Conservation (phyloP, 1,284 basidiomycete species). For the Apiotrichum siamense region DNA sequence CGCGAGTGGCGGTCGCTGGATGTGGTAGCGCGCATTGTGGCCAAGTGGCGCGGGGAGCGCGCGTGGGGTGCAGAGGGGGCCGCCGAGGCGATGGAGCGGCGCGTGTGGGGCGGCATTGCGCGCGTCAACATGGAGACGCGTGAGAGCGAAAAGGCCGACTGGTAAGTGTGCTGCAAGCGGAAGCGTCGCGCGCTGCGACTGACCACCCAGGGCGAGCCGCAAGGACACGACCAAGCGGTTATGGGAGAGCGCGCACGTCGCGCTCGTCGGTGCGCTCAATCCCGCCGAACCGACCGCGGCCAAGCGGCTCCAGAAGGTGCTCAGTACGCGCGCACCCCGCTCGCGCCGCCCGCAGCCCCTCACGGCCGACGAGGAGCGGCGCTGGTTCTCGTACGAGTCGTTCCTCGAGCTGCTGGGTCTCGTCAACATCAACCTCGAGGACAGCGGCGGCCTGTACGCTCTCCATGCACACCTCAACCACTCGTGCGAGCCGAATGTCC, state of each 20-base stretch:
- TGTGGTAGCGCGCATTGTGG: conserved; percentile 61
- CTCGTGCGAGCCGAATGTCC: conserved; percentile 68
- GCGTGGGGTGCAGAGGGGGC: conserved; percentile 51
- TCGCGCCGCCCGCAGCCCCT: conserved; percentile 45
- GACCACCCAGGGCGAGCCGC: conserved; percentile 2
- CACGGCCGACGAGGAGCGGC: conserved; percentile 52
- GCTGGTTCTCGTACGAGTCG: conserved; percentile 65
- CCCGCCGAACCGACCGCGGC: conserved; percentile 11
- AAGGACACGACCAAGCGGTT: conserved; percentile 48
- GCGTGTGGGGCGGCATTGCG: conserved; percentile 40
- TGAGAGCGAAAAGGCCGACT: conserved; percentile 37
- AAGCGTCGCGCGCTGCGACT: neutral
- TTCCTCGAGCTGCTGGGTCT: conserved; percentile 70
- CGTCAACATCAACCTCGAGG: conserved; percentile 79
- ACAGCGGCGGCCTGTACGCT: conserved; percentile 76
- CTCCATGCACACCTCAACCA: conserved; percentile 86
- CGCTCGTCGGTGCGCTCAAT: conserved; percentile 49
- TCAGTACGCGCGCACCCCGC: conserved; percentile 6
- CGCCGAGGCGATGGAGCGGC: conserved; percentile 22
- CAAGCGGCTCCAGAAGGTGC: neutral
- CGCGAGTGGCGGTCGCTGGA: conserved; percentile 69
- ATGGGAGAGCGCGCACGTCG: conserved; percentile 59
- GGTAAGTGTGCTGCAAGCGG: conserved; percentile 26
- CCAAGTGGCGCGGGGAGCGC: conserved; percentile 57
- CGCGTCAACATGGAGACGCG: conserved; percentile 33